These are phyloP conservation scores for Termitomyces sp. DNA, from an alignment of 768 basidiomycete genomes.

Conservation along the genomic window DNA sequence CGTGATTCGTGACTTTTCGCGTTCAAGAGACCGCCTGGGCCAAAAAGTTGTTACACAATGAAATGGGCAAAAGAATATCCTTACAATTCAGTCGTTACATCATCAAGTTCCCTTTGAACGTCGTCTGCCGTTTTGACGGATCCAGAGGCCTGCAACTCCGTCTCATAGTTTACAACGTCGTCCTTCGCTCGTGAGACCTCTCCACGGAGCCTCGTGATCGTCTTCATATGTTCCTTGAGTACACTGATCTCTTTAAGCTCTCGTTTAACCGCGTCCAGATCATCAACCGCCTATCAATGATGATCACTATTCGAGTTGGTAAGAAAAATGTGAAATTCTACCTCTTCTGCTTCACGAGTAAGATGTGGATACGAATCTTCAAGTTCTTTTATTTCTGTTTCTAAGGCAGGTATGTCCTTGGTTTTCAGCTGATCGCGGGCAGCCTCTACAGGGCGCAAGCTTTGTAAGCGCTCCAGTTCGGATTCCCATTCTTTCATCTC, in stretches of 20 bases:
- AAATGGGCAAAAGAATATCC: conserved; percentile 17
- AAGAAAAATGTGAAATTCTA: conserved; percentile 22
- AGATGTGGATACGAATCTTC: conserved; percentile 52
- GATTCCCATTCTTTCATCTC: conserved; percentile 58
- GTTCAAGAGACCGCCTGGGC: conserved; percentile 58
- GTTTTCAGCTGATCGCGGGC: conserved; percentile 48
- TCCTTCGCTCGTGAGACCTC: conserved; percentile 55
- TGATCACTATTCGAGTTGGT: conserved; percentile 1
- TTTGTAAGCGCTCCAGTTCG: conserved; percentile 53
- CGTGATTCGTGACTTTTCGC: conserved; percentile 51
- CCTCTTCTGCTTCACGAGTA: conserved; percentile 56
- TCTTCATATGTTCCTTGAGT: conserved; percentile 58
- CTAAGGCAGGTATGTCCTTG: conserved; percentile 62
- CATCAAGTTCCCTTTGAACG: conserved; percentile 73
- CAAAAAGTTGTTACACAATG: not conserved
- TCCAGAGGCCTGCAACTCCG: conserved; percentile 64
- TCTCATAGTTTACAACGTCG: conserved; percentile 63
- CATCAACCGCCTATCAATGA: conserved; percentile 43
- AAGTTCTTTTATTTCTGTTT: conserved; percentile 53
- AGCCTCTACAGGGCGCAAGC: conserved; percentile 51
- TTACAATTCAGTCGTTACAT: conserved; percentile 61
- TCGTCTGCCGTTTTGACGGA: conserved; percentile 81
- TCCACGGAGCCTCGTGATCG: conserved; percentile 51
- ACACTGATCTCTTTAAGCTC: conserved; percentile 55
- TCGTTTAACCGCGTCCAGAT: conserved; percentile 46